Conservation (phyloP, 2,329 filamentous ascomycete species). For the Aspergillus sp. region DNA sequence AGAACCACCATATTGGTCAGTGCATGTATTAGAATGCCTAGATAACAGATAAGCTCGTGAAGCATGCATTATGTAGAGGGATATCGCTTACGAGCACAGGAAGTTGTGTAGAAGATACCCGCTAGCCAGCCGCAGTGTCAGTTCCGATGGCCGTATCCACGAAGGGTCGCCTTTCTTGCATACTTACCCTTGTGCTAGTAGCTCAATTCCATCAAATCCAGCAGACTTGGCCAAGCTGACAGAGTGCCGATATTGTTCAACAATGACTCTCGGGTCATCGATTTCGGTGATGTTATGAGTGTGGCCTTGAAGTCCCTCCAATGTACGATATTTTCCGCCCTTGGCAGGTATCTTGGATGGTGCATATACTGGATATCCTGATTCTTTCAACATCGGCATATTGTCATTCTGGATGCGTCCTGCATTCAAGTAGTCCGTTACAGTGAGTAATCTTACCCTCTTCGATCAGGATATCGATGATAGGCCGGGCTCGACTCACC, state of each 20-base stretch:
- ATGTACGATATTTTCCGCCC: slow-evolving; percentile 22
- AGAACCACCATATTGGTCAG: slow-evolving; percentile 35
- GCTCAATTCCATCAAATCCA: slow-evolving; percentile 20
- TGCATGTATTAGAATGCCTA: slow-evolving; percentile 25
- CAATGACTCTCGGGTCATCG: slow-evolving; percentile 10
- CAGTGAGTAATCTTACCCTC: too few species aligned
- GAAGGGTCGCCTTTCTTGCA: too few species aligned
- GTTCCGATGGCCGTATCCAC: slow-evolving; percentile 10
- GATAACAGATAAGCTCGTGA: neutral
- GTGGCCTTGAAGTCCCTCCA: slow-evolving; percentile 20
- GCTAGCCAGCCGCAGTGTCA: neutral
- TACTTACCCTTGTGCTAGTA: slow-evolving; percentile 16
- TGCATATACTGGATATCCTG: slow-evolving; percentile 21
- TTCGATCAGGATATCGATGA: too few species aligned
- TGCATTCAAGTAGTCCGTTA: too few species aligned
- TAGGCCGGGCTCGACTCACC: slow-evolving; percentile 5
- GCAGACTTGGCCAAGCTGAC: slow-evolving; percentile 14
- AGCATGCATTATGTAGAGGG: neutral
- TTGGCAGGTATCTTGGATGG: slow-evolving; percentile 19
- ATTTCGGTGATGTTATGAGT: slow-evolving; percentile 17
- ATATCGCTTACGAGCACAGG: neutral
- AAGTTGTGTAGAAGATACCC: slow-evolving; percentile 4
- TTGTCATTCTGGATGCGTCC: slow-evolving; percentile 24
- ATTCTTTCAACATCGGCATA: slow-evolving; percentile 23
- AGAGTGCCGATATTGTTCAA: slow-evolving; percentile 17